These are phyloP conservation scores for Phytophthora pinifolia DNA, from an alignment of 352 stramenopile species.

Conservation along the genomic window DNA sequence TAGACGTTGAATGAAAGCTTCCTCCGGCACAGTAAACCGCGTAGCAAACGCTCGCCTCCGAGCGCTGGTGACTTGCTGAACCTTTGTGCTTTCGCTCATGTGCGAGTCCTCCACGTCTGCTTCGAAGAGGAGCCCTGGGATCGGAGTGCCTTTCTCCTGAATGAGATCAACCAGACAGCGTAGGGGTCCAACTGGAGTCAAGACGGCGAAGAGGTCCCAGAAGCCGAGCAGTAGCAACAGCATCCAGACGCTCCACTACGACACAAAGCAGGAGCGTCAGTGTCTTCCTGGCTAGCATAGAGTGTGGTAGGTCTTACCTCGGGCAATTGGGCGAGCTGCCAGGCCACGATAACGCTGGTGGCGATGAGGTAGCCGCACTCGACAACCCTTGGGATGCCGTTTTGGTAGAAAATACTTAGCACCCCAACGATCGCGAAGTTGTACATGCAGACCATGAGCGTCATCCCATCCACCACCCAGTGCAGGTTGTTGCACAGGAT, in stretches of 20 bases:
- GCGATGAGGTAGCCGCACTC: slow-evolving; percentile 92
- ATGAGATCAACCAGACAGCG: slow-evolving; percentile 93
- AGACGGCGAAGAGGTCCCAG: slow-evolving; percentile 97
- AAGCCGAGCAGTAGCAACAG: slow-evolving; percentile 93
- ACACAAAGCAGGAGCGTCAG: not conserved
- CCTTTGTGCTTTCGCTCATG: slow-evolving; percentile 10
- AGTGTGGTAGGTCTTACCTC: slow-evolving; percentile 67
- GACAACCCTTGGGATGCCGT: slow-evolving; percentile 71
- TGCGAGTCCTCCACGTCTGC: slow-evolving; percentile 66
- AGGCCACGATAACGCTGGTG: slow-evolving; percentile 95
- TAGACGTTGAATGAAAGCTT: slow-evolving; percentile 26
- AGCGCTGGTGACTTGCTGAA: slow-evolving; percentile 1
- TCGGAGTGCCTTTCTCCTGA: slow-evolving; percentile 80
- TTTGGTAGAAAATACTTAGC: slow-evolving; percentile 88
- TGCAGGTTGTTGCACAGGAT: slow-evolving; percentile 47
- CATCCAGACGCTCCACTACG: slow-evolving; percentile 86
- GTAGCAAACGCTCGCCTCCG: slow-evolving; percentile 16
- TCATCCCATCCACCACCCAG: slow-evolving; percentile 54
- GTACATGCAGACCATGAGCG: slow-evolving; percentile 80
- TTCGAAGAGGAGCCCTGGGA: slow-evolving; percentile 96
- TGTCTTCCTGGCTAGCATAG: no score
- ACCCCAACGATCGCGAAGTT: slow-evolving; percentile 88
- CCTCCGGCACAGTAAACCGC: slow-evolving; percentile 19
- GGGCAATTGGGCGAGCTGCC: slow-evolving; percentile 95
- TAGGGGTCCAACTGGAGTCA: slow-evolving; percentile 94